Conservation (phyloP, 176 grass and related monocot species). For the Poa pratensis region DNA sequence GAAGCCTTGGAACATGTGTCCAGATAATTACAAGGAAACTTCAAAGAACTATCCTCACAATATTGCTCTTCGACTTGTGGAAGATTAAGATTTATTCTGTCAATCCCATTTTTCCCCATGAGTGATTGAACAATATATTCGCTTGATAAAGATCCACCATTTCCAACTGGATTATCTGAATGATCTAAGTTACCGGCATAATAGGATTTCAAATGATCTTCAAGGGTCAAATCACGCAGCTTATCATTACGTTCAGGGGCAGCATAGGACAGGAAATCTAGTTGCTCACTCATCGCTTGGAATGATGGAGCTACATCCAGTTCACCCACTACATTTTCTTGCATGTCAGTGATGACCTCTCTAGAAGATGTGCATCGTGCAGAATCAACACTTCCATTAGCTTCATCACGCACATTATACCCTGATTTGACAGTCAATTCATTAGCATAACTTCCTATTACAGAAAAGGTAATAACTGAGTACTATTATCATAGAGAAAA, state of each 20-base stretch:
- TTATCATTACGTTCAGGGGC: slow-evolving; percentile 16
- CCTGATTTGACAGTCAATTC: slow-evolving; percentile 31
- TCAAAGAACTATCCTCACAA: slow-evolving; percentile 25
- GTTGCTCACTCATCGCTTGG: slow-evolving; percentile 2
- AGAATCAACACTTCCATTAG: slow-evolving; percentile 41
- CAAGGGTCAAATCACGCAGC: background rate
- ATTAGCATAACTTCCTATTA: slow-evolving; percentile 29
- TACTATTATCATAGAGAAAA: slow-evolving; percentile 5
- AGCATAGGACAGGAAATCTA: slow-evolving; percentile 11
- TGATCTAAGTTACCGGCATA: background rate
- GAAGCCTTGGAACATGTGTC: slow-evolving; percentile 12
- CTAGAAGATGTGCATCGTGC: slow-evolving; percentile 34
- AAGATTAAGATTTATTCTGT: slow-evolving; percentile 19
- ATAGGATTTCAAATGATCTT: slow-evolving; percentile 18
- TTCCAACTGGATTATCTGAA: slow-evolving; percentile 34
- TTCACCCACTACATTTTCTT: slow-evolving; percentile 15
- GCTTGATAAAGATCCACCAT: slow-evolving; percentile 19
- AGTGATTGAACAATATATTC: slow-evolving; percentile 6
- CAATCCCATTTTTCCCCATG: background rate
- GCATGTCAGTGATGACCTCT: slow-evolving; percentile 23
- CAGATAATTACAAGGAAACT: slow-evolving; percentile 28
- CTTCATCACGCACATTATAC: slow-evolving; percentile 28
- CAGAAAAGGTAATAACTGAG: background rate
- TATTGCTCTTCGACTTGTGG: slow-evolving; percentile 20
- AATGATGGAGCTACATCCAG: background rate